Base-by-base conservation (phyloP, 177 flowering plant genomes). In the Tripterygium wilfordii region DNA sequence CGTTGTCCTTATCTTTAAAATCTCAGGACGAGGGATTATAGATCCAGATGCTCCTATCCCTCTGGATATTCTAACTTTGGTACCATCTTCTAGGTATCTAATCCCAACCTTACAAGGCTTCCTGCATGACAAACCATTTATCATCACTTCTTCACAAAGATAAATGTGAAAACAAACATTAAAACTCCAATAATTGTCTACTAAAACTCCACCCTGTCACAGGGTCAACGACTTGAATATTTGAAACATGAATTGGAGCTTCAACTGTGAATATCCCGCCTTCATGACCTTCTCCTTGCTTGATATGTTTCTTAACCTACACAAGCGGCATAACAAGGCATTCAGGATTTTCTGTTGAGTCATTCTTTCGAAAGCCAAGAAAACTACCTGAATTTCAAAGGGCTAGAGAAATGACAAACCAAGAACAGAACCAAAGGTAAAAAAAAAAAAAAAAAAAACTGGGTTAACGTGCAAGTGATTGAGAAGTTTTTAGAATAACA, bases 251-350 rank as follows among this genome's bases (percentile, higher is more conserved):
- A 58, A 94, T 74, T 31, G 99, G 97, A 32, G 99, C 97, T 71
- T 90, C 97, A 27, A 94, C 88, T 6, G 90, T 43, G 66, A 94
- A 94, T 48, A 94, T 89, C 38, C 99, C 99, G 64, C 99, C 97
- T 77, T 90, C 96, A 64, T 85, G 96, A 45, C 90, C 92, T 51
- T 88, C 82, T 26, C 96, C 92, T 74, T 77, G 85, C 72, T 89
- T 89, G 36, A 92, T 83, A 58, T 92, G 97, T 52, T 89, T 94
- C 68, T 90, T 87, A 25, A 87, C 90, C 97, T 90, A 75, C 36
- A 70, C 47, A 42, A 35, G n/a, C n/a, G n/a, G n/a, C n/a, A n/a
- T n/a, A n/a, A n/a, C n/a, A n/a, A n/a, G n/a, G n/a, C n/a, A n/a
- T n/a, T n/a, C n/a, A n/a, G n/a, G n/a, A n/a, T n/a, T n/a, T n/a